phyloP scores from a whole-genome alignment of 169 alveolate genomes.

The Plasmodium coatneyi region DNA sequence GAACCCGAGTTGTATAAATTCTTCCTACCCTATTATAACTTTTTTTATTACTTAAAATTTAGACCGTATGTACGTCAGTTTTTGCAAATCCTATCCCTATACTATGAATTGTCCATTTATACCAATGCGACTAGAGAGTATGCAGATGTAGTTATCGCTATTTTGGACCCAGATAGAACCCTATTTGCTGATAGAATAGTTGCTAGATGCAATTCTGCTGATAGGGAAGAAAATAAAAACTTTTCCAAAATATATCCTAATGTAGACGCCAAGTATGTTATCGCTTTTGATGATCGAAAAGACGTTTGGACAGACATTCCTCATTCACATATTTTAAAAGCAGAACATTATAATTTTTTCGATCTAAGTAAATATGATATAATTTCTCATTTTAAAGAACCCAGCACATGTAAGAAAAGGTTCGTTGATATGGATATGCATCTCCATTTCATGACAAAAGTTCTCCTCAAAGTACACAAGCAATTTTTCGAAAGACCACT shows the following conservation, averaged over 20 bases:
- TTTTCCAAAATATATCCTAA: conserved; percentile 87
- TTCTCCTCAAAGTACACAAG: conserved; percentile 89
- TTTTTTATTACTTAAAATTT: conserved; percentile 90
- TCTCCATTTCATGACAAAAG: conserved; percentile 88
- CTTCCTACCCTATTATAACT: conserved; percentile 89
- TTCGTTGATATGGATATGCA: conserved; percentile 90
- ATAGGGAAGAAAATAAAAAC: conserved; percentile 86
- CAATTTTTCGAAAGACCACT: conserved; percentile 89
- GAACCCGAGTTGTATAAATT: conserved; percentile 92
- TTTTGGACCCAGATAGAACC: conserved; percentile 92
- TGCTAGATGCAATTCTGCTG: conserved; percentile 89
- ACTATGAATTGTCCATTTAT: conserved; percentile 91
- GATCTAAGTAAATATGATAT: conserved; percentile 82
- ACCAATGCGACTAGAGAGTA: conserved; percentile 94
- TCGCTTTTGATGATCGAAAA: conserved; percentile 92
- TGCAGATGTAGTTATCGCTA: conserved; percentile 93
- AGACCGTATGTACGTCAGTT: conserved; percentile 92
- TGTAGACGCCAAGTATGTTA: conserved; percentile 88
- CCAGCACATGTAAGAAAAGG: conserved; percentile 71
- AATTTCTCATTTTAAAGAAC: conserved; percentile 76
- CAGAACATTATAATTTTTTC: conserved; percentile 93
- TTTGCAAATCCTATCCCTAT: conserved; percentile 87
- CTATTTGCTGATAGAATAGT: conserved; percentile 91
- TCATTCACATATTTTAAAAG: conserved; percentile 91
- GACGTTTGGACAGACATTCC: conserved; percentile 93